phyloP scores from a whole-genome alignment of 1,284 basidiomycete species.

The Pseudozyma sp. region DNA sequence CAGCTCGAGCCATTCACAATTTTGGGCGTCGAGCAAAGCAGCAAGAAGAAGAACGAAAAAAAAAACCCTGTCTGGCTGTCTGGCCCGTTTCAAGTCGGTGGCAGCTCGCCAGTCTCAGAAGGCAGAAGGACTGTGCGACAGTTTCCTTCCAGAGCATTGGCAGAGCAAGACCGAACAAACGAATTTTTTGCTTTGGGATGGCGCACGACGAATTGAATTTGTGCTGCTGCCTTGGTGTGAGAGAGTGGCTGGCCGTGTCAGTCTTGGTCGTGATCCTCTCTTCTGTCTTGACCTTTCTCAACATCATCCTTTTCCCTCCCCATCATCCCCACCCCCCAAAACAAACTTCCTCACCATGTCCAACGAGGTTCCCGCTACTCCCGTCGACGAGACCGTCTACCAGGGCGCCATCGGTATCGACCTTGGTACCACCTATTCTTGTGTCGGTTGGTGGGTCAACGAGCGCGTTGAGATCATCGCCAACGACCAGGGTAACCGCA shows the following conservation, averaged over 20 bases:
- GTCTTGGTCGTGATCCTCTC: slow-evolving; percentile 24
- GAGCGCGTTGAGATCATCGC: slow-evolving; percentile 69
- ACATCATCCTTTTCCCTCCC: slow-evolving; percentile 28
- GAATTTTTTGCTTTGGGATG: slow-evolving; percentile 10
- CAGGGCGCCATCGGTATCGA: slow-evolving; percentile 96
- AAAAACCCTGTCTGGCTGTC: slow-evolving; percentile 27
- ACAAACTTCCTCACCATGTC: slow-evolving; percentile 63
- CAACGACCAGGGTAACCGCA: slow-evolving; percentile 86
- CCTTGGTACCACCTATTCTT: slow-evolving; percentile 87
- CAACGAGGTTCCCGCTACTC: slow-evolving; percentile 67
- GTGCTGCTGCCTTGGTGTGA: not conserved
- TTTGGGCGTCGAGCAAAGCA: not conserved
- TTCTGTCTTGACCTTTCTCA: slow-evolving; percentile 33
- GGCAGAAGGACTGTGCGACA: slow-evolving; percentile 6
- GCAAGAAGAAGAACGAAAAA: slow-evolving; percentile 14
- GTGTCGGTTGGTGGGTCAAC: slow-evolving; percentile 70
- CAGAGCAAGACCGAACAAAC: slow-evolving; percentile 5
- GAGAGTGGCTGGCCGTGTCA: slow-evolving; percentile 10
- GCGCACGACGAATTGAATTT: not conserved
- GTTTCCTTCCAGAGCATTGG: not conserved
- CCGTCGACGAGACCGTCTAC: slow-evolving; percentile 81
- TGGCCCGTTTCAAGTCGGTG: slow-evolving; percentile 21
- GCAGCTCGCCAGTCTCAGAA: slow-evolving; percentile 1
- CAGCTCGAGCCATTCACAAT: slow-evolving; percentile 1
- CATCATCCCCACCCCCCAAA: slow-evolving; percentile 22